Evolutionary conservation across 2,329 filamentous ascomycete genomes (phyloP).

Genomic region (Fusarium bulbicola): DNA sequence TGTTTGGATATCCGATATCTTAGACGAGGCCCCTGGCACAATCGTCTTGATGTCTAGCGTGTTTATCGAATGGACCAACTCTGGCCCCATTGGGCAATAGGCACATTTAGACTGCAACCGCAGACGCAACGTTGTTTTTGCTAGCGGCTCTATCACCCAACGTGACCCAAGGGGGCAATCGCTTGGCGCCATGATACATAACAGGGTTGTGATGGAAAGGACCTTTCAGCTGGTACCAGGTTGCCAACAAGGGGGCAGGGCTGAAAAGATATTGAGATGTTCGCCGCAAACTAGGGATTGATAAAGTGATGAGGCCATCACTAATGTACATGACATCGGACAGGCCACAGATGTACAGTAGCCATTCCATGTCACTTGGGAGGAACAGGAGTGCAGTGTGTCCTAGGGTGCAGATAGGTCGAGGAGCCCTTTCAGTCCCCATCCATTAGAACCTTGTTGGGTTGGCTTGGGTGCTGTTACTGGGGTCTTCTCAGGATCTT

Average conservation of each 20-base stretch:
- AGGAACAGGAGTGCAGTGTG: not conserved
- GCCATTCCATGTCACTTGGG: not conserved
- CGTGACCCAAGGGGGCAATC: slow-evolving; percentile 13
- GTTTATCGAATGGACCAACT: not conserved
- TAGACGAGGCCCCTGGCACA: slow-evolving; percentile 6
- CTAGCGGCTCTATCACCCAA: slow-evolving; percentile 25
- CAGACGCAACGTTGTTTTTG: slow-evolving; percentile 32
- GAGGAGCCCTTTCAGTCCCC: slow-evolving; percentile 1
- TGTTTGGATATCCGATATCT: not conserved
- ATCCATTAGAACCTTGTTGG: slow-evolving; percentile 17
- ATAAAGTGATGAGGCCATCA: slow-evolving; percentile 10
- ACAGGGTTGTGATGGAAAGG: slow-evolving; percentile 10
- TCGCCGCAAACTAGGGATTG: not conserved
- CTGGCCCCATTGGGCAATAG: slow-evolving; percentile 13
- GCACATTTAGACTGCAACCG: slow-evolving; percentile 15
- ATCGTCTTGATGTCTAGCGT: slow-evolving; percentile 14
- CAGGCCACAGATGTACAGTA: not conserved
- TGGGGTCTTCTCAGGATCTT: slow-evolving; percentile 24
- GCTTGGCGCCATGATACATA: slow-evolving; percentile 9
- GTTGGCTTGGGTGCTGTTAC: slow-evolving; percentile 6
- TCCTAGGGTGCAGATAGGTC: not conserved
- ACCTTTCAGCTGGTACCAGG: slow-evolving; percentile 11
- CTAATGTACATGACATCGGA: not conserved
- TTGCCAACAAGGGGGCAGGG: not conserved
- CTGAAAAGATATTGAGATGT: not conserved